phyloP scores from a whole-genome alignment of 805 yeast species.

The Sugiyamaella chiloensis region DNA sequence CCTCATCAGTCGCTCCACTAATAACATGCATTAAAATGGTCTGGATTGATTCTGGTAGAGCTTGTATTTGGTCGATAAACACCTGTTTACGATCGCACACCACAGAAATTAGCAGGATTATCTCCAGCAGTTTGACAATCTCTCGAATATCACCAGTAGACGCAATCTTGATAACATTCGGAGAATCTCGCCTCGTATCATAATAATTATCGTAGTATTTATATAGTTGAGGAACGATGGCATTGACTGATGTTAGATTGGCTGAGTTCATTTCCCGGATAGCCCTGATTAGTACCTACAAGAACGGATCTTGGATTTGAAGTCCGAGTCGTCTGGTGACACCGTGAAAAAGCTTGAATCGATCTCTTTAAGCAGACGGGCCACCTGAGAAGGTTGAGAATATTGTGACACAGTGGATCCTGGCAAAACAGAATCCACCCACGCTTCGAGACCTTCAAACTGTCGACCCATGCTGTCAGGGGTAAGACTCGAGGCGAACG shows the following conservation, averaged over 20 bases:
- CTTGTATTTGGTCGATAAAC: slow-evolving; percentile 13
- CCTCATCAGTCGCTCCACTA: slow-evolving; percentile 8
- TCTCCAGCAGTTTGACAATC: slow-evolving; percentile 12
- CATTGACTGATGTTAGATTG: slow-evolving; percentile 5
- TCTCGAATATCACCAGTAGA: slow-evolving; percentile 11
- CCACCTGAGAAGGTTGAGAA: slow-evolving; percentile 2
- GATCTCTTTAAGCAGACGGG: slow-evolving; percentile 7
- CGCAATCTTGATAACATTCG: slow-evolving; percentile 11
- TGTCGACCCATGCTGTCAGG: background rate
- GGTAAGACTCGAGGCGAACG: background rate
- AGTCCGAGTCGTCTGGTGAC: background rate
- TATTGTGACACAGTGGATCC: background rate
- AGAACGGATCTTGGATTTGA: slow-evolving; percentile 1
- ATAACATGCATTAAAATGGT: slow-evolving; percentile 15
- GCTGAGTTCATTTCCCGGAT: background rate
- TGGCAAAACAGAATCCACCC: background rate
- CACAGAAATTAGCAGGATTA: slow-evolving; percentile 13
- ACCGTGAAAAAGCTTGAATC: slow-evolving; percentile 1
- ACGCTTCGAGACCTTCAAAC: slow-evolving; percentile 2
- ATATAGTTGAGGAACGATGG: background rate
- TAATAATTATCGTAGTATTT: background rate
- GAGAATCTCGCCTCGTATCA: slow-evolving; percentile 1
- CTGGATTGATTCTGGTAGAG: slow-evolving; percentile 10
- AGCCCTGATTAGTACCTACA: slow-evolving; percentile 5
- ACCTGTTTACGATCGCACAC: slow-evolving; percentile 13